Evolutionary conservation across 129 eudicot genomes (phyloP), one percentile per base, ranked within the genome.

Genomic region (Lonicera japonica): DNA sequence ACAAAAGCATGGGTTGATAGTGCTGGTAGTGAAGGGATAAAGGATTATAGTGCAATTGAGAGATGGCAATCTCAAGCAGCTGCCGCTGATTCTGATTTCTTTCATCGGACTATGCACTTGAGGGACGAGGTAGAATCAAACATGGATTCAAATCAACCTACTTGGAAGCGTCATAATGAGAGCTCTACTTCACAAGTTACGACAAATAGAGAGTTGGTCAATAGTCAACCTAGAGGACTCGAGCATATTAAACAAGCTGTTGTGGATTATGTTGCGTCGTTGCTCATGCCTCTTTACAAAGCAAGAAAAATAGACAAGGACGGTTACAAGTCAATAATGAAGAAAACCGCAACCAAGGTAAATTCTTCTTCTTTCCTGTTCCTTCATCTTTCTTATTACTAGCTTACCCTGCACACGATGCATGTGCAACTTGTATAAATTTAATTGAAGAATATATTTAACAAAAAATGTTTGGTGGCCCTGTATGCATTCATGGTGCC

Each of bases 1-100:
- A 85, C 99, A 17, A 88, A 88, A 77, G 99, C 99, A 60, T 94
- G 99, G 99, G 99, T 94, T 48, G 95, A 94, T 70, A 80, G 91
- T 74, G 90, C 86, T 22, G 96, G 96, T 22, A 80, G 89, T 59
- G 81, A 66, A 61, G 96, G 90, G 77, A 52, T 83, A 58, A 94
- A 94, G 66, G 99, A 94, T 60, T 86, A 76, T 68, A 86, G 63
- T 74, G 99, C 95, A 65, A 94, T 94, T 58, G 96, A 94, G 24
- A 79, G 95, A 75, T 92, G 96, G 99, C 99, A 94, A 63, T 78
- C 83, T 19, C 99, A 88, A 69, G 99, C 98, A 18, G 95, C 96
- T 5, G 96, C 96, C 43, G 96, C 95, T 54, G 89, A 80, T 77
- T 83, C 84, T 43, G 96, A 84, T 47, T 85, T 77, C 64, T 78